Base-by-base conservation (phyloP, 2,329 filamentous ascomycete genomes). In the Neonectria ditissima region DNA sequence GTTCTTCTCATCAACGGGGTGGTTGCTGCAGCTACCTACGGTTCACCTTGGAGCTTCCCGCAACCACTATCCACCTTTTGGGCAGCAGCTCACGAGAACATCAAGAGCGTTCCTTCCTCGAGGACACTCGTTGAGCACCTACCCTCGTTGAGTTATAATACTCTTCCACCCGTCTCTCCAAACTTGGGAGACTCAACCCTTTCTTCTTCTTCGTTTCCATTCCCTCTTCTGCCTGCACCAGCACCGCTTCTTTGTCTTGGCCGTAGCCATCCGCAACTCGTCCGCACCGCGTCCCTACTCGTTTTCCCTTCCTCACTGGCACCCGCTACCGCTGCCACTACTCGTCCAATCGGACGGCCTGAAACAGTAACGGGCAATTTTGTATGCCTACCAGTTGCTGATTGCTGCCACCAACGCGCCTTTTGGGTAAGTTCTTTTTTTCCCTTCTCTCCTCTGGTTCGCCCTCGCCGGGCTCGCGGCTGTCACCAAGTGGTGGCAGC, bases 351-450 rank as follows among this genome's bases (percentile, higher is more conserved):
- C 11, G 67, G 68, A 67, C 68, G 67, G 59, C 69, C 66, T 37
- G 48, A 30, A 39, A 57, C 37, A 45, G 47, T 10, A 39, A 55
- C 57, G 61, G 65, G 70, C 63, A 61, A 32, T 48, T 72, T 76
- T 80, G 73, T 81, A 82, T 80, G 77, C 67, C 75, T 81, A 81
- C 72, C 69, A 62, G 60, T 77, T 75, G 74, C 74, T 74, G 72
- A 75, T 77, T 75, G 73, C 73, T 75, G 59, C 70, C 63, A 55
- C 63, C 68, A 69, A n/a, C n/a, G 65, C 68, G 68, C 58, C 67
- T 73, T 66, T 69, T 71, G 60, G 68, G 77, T 78, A 72, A 77
- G 75, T 75, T 48, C 5, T 65, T 22, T 58, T 60, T 60, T 53
- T n/a, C n/a, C n/a, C 24, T 50, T 53, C 37, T 55, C 55, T 44